These are phyloP conservation scores for Dactylis glomerata DNA, from an alignment of 176 grass and related monocot genomes.

Conservation along the genomic window DNA sequence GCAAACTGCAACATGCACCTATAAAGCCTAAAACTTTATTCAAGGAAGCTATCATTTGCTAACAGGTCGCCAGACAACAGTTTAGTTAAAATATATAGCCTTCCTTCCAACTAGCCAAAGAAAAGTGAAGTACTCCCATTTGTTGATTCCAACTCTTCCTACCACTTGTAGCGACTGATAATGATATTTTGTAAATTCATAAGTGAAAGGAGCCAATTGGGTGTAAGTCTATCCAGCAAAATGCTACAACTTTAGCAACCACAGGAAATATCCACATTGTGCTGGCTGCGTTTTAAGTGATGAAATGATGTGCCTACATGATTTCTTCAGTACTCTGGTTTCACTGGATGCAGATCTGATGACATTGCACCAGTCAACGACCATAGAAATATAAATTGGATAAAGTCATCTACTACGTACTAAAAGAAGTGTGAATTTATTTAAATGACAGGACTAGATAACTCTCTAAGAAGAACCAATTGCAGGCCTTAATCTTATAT, in stretches of 20 bases:
- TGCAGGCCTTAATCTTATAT: neutral
- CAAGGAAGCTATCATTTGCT: slow-evolving; percentile 14
- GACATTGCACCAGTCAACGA: neutral
- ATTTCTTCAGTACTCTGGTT: neutral
- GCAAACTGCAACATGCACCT: neutral
- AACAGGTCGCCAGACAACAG: neutral
- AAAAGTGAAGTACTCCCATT: neutral
- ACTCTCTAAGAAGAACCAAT: neutral
- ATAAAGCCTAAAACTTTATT: neutral
- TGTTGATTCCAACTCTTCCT: slow-evolving; percentile 6
- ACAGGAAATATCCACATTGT: neutral
- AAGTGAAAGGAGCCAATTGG: neutral
- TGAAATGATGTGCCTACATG: neutral
- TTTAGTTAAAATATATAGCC: slow-evolving; percentile 1
- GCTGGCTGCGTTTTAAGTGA: neutral
- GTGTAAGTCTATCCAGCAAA: neutral
- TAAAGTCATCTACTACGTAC: neutral
- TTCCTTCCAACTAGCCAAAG: slow-evolving; percentile 5
- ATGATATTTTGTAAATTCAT: neutral
- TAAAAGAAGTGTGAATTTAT: neutral
- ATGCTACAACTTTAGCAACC: neutral
- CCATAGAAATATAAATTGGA: neutral
- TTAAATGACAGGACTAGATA: neutral
- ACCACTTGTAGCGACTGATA: neutral
- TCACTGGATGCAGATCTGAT: neutral